Evolutionary conservation across 768 basidiomycete genomes (phyloP).

Genomic region (Coprinopsis marcescibilis): DNA sequence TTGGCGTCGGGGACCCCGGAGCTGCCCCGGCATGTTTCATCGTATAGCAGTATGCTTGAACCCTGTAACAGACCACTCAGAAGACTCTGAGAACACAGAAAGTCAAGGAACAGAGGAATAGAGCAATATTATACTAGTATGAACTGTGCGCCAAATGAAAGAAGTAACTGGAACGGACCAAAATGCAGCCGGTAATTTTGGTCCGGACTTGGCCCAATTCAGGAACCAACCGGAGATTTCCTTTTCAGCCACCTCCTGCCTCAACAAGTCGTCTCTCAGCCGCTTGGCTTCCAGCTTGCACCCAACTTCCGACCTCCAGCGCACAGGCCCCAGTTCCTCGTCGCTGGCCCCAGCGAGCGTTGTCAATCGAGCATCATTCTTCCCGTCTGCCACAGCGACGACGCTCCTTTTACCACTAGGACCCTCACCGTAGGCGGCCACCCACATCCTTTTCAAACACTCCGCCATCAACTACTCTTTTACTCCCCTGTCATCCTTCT

Average conservation of each 20-base stretch:
- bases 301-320: conserved; percentile 1
- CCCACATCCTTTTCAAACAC: conserved; percentile 9
- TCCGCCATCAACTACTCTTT: conserved; percentile 8
- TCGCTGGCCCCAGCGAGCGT: conserved; percentile 5
- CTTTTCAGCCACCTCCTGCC: conserved; percentile 4
- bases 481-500: not conserved
- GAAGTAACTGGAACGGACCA: not conserved
- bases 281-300: conserved; percentile 8
- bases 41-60: no score
- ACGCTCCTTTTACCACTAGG: conserved; percentile 3
- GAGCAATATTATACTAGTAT: no score
- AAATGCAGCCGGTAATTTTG: not conserved
- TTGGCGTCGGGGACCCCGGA: no score
- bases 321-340: conserved; percentile 5
- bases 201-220: not conserved
- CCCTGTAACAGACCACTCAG: no score
- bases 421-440: conserved; percentile 8
- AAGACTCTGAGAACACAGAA: no score
- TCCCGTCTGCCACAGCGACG: conserved; percentile 12
- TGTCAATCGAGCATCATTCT: conserved; percentile 5
- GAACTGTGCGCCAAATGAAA: no score
- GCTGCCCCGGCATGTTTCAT: no score
- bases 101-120: no score
- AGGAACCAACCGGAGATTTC: not conserved
- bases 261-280: conserved; percentile 7